Evolutionary conservation across 371 early-diverging fungal species (phyloP).

Genomic region (Nematocida ironsii): DNA sequence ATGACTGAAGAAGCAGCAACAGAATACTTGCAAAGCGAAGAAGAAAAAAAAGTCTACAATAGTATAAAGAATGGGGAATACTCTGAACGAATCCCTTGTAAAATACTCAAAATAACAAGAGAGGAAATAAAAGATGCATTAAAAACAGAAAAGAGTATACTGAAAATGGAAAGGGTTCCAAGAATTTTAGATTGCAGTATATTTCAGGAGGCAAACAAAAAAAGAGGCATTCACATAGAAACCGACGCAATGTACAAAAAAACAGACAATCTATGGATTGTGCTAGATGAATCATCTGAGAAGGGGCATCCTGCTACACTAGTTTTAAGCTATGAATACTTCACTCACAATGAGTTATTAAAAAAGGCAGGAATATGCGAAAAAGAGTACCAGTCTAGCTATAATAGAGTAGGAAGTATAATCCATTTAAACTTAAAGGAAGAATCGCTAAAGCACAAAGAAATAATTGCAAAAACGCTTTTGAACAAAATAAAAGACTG

Average conservation of each 20-base stretch:
- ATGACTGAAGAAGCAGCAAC: not conserved
- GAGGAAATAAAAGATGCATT: slow-evolving; percentile 17
- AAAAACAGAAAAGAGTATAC: not conserved
- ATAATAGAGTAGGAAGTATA: slow-evolving; percentile 68
- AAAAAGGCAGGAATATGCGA: slow-evolving; percentile 38
- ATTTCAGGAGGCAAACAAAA: not conserved
- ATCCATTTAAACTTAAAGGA: slow-evolving; percentile 69
- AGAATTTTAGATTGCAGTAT: slow-evolving; percentile 19
- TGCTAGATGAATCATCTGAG: not conserved
- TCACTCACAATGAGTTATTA: slow-evolving; percentile 57
- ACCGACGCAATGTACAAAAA: not conserved
- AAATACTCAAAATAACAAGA: not conserved
- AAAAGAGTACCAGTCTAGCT: slow-evolving; percentile 55
- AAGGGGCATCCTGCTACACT: slow-evolving; percentile 12
- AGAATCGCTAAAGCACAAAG: slow-evolving; percentile 62
- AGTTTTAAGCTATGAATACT: slow-evolving; percentile 53
- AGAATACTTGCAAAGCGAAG: not conserved
- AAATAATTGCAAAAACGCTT: slow-evolving; percentile 65
- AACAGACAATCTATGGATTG: not conserved
- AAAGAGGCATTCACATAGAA: slow-evolving; percentile 4
- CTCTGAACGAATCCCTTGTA: slow-evolving; percentile 23
- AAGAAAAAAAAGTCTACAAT: not conserved
- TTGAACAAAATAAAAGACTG: slow-evolving; percentile 64
- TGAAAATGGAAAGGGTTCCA: slow-evolving; percentile 32
- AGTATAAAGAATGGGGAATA: slow-evolving; percentile 21